Conservation (phyloP, 192 early-diverging fungal genomes). For the Chytriomyces confervae region DNA sequence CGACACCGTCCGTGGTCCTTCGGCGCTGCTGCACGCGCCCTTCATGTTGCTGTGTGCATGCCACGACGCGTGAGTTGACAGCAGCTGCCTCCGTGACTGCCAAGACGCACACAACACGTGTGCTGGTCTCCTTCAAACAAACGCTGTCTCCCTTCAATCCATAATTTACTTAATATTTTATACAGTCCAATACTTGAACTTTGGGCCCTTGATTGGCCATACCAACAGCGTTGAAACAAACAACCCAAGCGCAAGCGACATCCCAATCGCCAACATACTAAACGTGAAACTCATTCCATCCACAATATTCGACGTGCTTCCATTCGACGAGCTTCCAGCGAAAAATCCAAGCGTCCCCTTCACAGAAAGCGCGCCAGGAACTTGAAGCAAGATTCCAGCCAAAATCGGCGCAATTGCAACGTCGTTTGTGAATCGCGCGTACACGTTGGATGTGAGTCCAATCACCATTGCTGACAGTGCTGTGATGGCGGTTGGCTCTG, state of each 20-base stretch:
- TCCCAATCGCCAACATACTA: conserved; percentile 46
- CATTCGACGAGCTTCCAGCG: background rate
- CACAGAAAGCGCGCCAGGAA: conserved; percentile 81
- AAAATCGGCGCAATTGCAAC: conserved; percentile 83
- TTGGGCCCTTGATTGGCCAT: conserved; percentile 37
- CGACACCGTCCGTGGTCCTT: too few relatives aligned
- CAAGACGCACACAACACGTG: too few relatives aligned
- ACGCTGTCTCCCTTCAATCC: too few relatives aligned
- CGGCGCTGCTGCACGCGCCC: too few relatives aligned
- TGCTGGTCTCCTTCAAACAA: too few relatives aligned
- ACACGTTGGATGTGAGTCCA: conserved; percentile 76
- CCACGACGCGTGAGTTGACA: too few relatives aligned
- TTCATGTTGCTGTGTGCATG: too few relatives aligned
- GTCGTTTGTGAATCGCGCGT: conserved; percentile 74
- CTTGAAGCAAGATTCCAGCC: conserved; percentile 79
- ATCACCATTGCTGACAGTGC: conserved; percentile 78
- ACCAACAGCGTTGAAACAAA: conserved; percentile 48
- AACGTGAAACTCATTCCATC: conserved; percentile 47
- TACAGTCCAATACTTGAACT: conserved; percentile 19
- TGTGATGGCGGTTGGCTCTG: conserved; percentile 45
- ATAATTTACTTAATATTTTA: background rate
- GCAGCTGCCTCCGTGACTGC: too few relatives aligned
- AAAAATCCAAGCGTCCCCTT: conserved; percentile 67
- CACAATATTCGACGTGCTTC: background rate
- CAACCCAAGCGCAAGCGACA: conserved; percentile 42